These are phyloP conservation scores for Yarrowia sp. DNA, from an alignment of 805 yeast species.

Conservation along the genomic window DNA sequence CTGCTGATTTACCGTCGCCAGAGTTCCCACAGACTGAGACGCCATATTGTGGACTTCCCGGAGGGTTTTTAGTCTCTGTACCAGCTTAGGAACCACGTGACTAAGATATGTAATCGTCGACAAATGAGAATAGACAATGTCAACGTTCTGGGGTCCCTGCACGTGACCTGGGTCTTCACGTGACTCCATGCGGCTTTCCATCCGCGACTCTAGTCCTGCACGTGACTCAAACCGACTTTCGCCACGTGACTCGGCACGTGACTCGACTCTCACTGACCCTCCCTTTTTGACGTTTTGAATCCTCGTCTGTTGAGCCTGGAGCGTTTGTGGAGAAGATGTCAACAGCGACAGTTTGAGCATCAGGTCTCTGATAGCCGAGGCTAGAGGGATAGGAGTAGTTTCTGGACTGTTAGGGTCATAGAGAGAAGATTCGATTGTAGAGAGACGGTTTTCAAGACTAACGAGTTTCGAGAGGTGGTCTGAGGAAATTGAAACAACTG, in stretches of 20 bases:
- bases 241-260: slow-evolving; percentile 36
- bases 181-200: slow-evolving; percentile 23
- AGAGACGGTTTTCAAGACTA: neutral
- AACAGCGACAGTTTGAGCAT: slow-evolving; percentile 32
- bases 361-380: neutral
- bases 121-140: slow-evolving; percentile 19
- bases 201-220: neutral
- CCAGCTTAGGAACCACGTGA: slow-evolving; percentile 20
- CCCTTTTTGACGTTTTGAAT: slow-evolving; percentile 11
- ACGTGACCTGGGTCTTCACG: neutral
- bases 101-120: slow-evolving; percentile 23
- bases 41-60: slow-evolving; percentile 21
- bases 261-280: neutral
- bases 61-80: slow-evolving; percentile 9
- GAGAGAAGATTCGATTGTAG: neutral
- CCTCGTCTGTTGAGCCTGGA: slow-evolving; percentile 14
- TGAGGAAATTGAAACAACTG: neutral
- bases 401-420: slow-evolving; percentile 23
- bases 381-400: neutral
- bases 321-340: slow-evolving; percentile 24
- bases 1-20: slow-evolving; percentile 3
- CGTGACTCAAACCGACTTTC: slow-evolving; percentile 20
- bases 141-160: neutral
- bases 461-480: neutral
- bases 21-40: neutral